These are phyloP conservation scores for Aspergillus piperis DNA, from an alignment of 2,329 filamentous ascomycete genomes.

Conservation along the genomic window DNA sequence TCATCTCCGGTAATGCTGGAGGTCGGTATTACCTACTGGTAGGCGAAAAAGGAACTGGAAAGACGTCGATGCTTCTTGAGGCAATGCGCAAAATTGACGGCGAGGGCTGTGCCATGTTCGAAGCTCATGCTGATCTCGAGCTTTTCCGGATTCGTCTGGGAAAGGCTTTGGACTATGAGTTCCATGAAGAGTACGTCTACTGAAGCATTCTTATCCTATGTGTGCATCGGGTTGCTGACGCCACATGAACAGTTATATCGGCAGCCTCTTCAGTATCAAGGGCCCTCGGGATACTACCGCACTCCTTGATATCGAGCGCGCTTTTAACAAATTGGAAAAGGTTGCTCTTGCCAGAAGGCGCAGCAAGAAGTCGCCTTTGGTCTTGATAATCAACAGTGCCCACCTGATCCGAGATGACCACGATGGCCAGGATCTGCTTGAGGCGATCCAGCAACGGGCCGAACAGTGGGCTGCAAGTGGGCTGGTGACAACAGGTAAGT, in stretches of 20 bases:
- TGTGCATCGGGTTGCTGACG: slow-evolving; percentile 13
- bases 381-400: slow-evolving; percentile 93
- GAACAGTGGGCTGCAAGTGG: slow-evolving; percentile 95
- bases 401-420: slow-evolving; percentile 90
- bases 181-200: slow-evolving; percentile 79
- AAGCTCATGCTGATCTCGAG: slow-evolving; percentile 91
- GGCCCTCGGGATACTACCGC: slow-evolving; percentile 91
- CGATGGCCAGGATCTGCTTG: slow-evolving; percentile 87
- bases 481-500: slow-evolving; percentile 69
- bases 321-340: slow-evolving; percentile 97
- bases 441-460: slow-evolving; percentile 90
- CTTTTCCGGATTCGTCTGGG: slow-evolving; percentile 92
- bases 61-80: slow-evolving; percentile 94
- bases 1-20: slow-evolving; percentile 69
- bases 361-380: slow-evolving; percentile 66
- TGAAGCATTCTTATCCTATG: not conserved
- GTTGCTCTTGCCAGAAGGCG: slow-evolving; percentile 71
- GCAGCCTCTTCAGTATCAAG: slow-evolving; percentile 89
- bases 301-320: slow-evolving; percentile 90
- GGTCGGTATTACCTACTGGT: slow-evolving; percentile 92
- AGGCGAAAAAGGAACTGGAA: slow-evolving; percentile 94
- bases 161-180: slow-evolving; percentile 94
- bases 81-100: slow-evolving; percentile 92
- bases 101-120: slow-evolving; percentile 89
- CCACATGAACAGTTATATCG: slow-evolving; percentile 59